Evolutionary conservation across 2,329 filamentous ascomycete genomes (phyloP), one percentile per base, ranked within the genome.

Genomic region (Sclerotinia minor): DNA sequence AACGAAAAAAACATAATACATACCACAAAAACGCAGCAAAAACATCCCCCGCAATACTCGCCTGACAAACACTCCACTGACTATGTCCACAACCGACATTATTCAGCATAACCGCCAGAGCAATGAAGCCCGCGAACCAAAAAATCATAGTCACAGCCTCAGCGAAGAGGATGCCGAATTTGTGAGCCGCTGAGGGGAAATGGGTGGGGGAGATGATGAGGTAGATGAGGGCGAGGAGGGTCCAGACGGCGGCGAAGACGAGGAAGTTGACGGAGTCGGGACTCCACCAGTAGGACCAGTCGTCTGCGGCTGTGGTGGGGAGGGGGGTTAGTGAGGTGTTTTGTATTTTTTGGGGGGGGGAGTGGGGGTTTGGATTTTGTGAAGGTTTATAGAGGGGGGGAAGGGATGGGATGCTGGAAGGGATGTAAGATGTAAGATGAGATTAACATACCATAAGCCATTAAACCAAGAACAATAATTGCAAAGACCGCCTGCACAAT

Each of bases 91-190:
- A 80, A 11, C 76, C 79, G 0, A 85, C 80, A 21, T 85, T 82
- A 65, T 85, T 85, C 68, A 92, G 79, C 67, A 83, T 82, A 26
- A 87, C 89, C 0, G 90, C 92, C 15, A 94, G 79, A 0, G 92
- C 92, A 72, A 96, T 88, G 74, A 92, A 90, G 8, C 92, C 92
- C 0, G 90, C 89, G 76, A 97, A 95, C 93, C 93, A 97, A 82
- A 96, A 96, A 67, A 96, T 83, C 80, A 90, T 89, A 13, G 92
- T 95, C 32, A 95, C 72, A 58, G 81, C 82, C 75, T 96, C 91
- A 44, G 92, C 82, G 1, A 75, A 87, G 24, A 94, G 81, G 21
- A 92, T 85, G 55, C 83, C 86, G 63, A 87, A 85, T 64, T 83
- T 85, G 78, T 92, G 87, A 73, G 88, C 88, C 15, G 87, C 74